A percentile compares a stretch with the other conserved stretches of the same genome.
Evolutionary conservation across 768 basidiomycete species (phyloP).

Genomic region (Aureoboletus auriporus): DNA sequence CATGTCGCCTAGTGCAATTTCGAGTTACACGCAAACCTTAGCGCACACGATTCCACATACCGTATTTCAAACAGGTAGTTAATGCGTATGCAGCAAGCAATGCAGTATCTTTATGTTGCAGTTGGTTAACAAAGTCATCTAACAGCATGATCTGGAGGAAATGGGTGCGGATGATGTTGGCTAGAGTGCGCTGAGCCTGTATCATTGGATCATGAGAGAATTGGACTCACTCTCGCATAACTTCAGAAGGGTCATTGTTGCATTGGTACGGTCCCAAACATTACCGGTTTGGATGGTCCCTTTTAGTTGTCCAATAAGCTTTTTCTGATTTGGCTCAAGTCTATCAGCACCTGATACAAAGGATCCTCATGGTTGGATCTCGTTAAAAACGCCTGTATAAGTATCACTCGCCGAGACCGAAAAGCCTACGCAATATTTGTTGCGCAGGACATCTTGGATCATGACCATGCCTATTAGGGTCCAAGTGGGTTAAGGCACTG

Average conservation of each 20-base stretch:
- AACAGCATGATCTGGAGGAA: conserved; percentile 8
- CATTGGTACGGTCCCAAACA: conserved; percentile 17
- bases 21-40: background rate
- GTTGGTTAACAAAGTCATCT: conserved; percentile 11
- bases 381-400: background rate
- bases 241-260: conserved; percentile 20
- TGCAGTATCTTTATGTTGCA: conserved; percentile 12
- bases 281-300: background rate
- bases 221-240: conserved; percentile 16
- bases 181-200: conserved; percentile 5
- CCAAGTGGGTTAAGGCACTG: conserved; percentile 5
- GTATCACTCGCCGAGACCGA: conserved; percentile 16
- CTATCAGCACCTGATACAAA: conserved; percentile 1
- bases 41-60: conserved; percentile 4
- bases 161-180: conserved; percentile 1
- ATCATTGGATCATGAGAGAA: background rate
- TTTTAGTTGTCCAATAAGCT: conserved; percentile 12
- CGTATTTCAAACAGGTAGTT: conserved; percentile 9
- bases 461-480: background rate
- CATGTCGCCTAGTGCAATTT: conserved; percentile 11
- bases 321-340: conserved; percentile 2
- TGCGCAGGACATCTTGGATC: background rate
- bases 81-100: conserved; percentile 22
- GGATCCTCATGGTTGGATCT: background rate
- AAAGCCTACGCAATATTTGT: conserved; percentile 6